Conservation (phyloP, 805 yeast genomes). For the Pichia californica region DNA sequence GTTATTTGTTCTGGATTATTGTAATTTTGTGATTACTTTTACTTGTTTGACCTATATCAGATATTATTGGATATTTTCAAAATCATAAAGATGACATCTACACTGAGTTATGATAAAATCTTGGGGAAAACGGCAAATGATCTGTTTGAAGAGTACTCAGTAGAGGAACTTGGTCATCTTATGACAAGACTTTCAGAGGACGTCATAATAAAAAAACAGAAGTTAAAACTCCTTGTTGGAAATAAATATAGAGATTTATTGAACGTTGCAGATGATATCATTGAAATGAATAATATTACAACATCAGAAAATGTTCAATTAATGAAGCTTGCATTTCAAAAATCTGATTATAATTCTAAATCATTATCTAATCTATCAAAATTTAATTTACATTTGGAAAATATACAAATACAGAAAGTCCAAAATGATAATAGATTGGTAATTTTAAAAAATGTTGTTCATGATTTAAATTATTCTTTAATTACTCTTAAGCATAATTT, state of each 20-base stretch:
- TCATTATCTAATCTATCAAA: constrained; percentile 17
- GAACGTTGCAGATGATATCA: constrained; percentile 32
- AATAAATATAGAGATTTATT: constrained; percentile 31
- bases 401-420: constrained; percentile 4
- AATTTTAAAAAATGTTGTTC: constrained; percentile 22
- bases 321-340: constrained; percentile 24
- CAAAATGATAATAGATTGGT: constrained; percentile 15
- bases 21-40: too few relatives aligned
- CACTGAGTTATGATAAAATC: constrained; percentile 1
- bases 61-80: too few relatives aligned
- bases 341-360: constrained; percentile 23
- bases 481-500: constrained; percentile 12
- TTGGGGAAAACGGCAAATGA: constrained; percentile 16
- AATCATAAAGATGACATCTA: too few relatives aligned
- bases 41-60: too few relatives aligned
- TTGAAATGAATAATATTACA: constrained; percentile 27
- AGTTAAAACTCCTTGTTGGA: constrained; percentile 29
- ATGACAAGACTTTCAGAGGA: constrained; percentile 18
- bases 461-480: constrained; percentile 21
- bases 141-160: constrained; percentile 24
- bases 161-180: constrained; percentile 24
- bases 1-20: too few relatives aligned
- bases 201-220: constrained; percentile 18
- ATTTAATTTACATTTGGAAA: constrained; percentile 13
- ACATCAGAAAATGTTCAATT: constrained; percentile 21